Evolutionary conservation across 164 flowering plant species (phyloP), one percentile per base, ranked within the genome.

Genomic region (Magnolia changhungtana): DNA sequence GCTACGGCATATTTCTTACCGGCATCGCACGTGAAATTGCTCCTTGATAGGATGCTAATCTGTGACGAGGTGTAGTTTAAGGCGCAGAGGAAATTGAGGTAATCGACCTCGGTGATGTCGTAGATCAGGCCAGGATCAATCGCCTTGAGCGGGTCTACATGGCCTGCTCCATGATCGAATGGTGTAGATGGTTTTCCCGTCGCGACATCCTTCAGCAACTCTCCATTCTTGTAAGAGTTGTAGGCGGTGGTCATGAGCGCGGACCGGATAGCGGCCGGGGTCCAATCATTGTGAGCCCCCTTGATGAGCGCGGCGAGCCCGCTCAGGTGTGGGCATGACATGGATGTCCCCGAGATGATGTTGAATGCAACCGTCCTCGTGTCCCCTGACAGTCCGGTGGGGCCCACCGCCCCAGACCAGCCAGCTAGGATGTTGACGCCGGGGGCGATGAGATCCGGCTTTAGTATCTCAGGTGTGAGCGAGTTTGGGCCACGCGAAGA

Each of bases 241-340:
- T 94, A 90, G 8, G 94, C 86, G 1, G 98, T 94, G 68, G 98
- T 94, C 98, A 94, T 92, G 16, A 94, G 86, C 0, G 98, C 97
- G 1, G 98, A 94, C 72, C 82, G 79, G 51, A 94, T 85, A 4
- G 91, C 91, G 4, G 95, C 92, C 0, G 97, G 92, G 81, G 95
- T 90, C 98, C 98, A 94, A 0, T 89, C 93, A 0, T 89, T 92
- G 80, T 91, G 95, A 18, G 89, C 90, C 6, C 87, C 91, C 75
- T 88, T 90, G 74, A 92, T 55, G 0, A 94, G 82, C 4, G 90
- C 92, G 0, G 97, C 97, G 63, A 94, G 74, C 3, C 98, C 98
- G 64, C 92, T 86, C 31, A 89, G 80, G 58, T 94, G 98, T 1
- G 98, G 98, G 79, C 97, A 91, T n/a, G 98, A 86, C 98, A 94